Conservation (phyloP, 306 rosid species). For the Dalbergia cochinchinensis region DNA sequence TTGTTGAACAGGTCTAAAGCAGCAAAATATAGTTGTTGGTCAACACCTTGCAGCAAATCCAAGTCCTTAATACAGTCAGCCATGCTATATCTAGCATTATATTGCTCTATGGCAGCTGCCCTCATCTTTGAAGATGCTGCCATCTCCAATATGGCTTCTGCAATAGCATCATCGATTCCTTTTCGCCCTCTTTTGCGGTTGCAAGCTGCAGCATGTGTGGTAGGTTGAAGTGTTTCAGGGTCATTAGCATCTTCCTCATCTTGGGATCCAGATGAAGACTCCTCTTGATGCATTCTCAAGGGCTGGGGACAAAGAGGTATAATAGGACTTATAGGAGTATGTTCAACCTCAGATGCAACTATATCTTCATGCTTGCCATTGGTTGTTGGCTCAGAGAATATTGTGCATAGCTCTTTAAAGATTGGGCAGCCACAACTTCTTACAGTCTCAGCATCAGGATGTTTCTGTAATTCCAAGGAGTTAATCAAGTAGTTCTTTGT, state of each 20-base stretch:
- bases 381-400: conserved; percentile 67
- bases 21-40: conserved; percentile 66
- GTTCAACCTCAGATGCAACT: conserved; percentile 53
- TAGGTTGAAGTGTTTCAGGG: conserved; percentile 54
- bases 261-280: conserved; percentile 63
- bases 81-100: conserved; percentile 59
- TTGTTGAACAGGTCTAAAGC: conserved; percentile 76
- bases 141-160: conserved; percentile 81
- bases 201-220: conserved; percentile 48
- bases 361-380: conserved; percentile 61
- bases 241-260: conserved; percentile 60
- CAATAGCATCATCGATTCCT: conserved; percentile 71
- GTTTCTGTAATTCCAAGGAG: conserved; percentile 58
- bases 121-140: conserved; percentile 79
- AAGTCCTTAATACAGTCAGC: conserved; percentile 72
- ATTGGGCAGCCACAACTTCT: conserved; percentile 72
- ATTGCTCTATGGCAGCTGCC: conserved; percentile 65
- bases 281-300: conserved; percentile 50
- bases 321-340: conserved; percentile 14
- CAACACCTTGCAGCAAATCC: conserved; percentile 71
- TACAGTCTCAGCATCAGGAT: conserved; percentile 75
- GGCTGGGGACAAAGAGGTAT: conserved; percentile 48
- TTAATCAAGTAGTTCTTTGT: conserved; percentile 31
- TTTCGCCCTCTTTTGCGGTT: conserved; percentile 75
- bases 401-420: conserved; percentile 71